Conservation (phyloP, 306 rosid species). For the Amphicarpaea edgeworthii region DNA sequence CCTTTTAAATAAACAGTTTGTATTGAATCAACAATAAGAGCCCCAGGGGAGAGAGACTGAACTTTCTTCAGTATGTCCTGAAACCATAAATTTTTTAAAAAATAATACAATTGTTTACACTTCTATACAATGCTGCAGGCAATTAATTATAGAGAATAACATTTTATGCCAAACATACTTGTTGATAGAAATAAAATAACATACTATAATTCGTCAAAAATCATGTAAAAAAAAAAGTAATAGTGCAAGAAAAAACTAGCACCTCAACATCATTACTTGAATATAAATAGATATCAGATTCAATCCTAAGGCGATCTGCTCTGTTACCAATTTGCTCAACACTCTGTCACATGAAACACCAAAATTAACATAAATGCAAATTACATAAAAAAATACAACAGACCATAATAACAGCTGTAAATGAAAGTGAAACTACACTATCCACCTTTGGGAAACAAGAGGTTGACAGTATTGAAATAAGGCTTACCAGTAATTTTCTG, state of each 20-base stretch:
- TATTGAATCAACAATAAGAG: slow-evolving; percentile 84
- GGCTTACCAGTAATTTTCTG: slow-evolving; percentile 5
- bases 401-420: slow-evolving; percentile 13
- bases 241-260: slow-evolving; percentile 8
- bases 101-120: slow-evolving; percentile 23
- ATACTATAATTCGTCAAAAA: slow-evolving; percentile 22
- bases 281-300: slow-evolving; percentile 77
- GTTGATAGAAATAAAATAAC: slow-evolving; percentile 22
- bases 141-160: slow-evolving; percentile 22
- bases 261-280: slow-evolving; percentile 95
- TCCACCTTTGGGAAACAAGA: slow-evolving; percentile 19
- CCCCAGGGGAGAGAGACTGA: slow-evolving; percentile 75
- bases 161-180: not conserved
- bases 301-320: slow-evolving; percentile 85
- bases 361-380: slow-evolving; percentile 15
- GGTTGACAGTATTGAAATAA: slow-evolving; percentile 20
- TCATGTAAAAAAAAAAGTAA: slow-evolving; percentile 18
- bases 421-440: slow-evolving; percentile 20
- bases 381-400: slow-evolving; percentile 12
- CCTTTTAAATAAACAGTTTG: slow-evolving; percentile 92
- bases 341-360: slow-evolving; percentile 65
- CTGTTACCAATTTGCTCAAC: slow-evolving; percentile 90
- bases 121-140: slow-evolving; percentile 4
- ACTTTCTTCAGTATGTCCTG: slow-evolving; percentile 89
- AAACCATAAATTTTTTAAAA: slow-evolving; percentile 21